A percentile compares a stretch with the other conserved stretches of the same genome.
phyloP scores from a whole-genome alignment of 106 monocot species.

The Dendrobium huoshanense region DNA sequence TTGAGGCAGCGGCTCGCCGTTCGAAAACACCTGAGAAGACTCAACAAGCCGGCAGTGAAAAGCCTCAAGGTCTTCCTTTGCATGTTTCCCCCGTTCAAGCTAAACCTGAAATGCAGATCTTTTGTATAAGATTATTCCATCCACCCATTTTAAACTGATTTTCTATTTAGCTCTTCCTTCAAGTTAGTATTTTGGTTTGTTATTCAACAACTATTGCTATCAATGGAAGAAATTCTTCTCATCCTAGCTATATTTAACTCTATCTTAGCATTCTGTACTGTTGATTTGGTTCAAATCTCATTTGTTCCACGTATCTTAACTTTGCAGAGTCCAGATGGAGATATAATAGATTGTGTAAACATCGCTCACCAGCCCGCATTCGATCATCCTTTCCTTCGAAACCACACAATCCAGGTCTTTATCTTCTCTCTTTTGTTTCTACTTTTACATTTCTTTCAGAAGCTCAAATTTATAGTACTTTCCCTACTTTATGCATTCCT shows the following conservation, averaged over 20 bases:
- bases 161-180: too few species aligned
- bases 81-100: background rate
- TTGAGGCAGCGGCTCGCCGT: background rate
- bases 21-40: background rate
- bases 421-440: background rate
- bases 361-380: constrained; percentile 13
- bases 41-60: constrained; percentile 9
- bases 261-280: too few species aligned
- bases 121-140: too few species aligned
- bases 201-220: too few species aligned
- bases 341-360: constrained; percentile 19
- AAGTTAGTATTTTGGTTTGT: background rate
- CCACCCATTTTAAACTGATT: too few species aligned
- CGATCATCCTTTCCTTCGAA: constrained; percentile 18
- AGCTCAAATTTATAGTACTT: background rate
- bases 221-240: too few species aligned
- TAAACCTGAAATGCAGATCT: too few species aligned
- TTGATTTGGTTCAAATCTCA: too few species aligned
- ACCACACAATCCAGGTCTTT: constrained; percentile 16
- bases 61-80: background rate
- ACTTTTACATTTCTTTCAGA: background rate
- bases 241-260: too few species aligned
- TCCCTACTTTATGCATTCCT: too few species aligned
- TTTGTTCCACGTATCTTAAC: too few species aligned
- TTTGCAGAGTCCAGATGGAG: constrained; percentile 16